A percentile compares a stretch with the other conserved stretches of the same genome.
Evolutionary conservation across 2,329 filamentous ascomycete species (phyloP).

Genomic region (Diaporthe nobilis): DNA sequence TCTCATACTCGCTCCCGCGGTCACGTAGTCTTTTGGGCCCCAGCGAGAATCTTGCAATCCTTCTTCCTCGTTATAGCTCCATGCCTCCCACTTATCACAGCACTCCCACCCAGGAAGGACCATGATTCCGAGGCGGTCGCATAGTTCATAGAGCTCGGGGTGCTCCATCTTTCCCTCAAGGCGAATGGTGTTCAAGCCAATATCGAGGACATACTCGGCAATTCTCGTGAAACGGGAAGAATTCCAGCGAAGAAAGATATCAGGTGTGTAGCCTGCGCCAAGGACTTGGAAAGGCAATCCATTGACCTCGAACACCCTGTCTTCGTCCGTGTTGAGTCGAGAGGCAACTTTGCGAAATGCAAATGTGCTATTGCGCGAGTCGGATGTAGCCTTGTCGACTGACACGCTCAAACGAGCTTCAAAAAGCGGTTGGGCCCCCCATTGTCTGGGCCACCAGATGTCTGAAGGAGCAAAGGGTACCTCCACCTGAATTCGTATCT

Average conservation of each 20-base stretch:
- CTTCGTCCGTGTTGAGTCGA: conserved; percentile 64
- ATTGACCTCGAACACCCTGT: conserved; percentile 70
- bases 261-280: conserved; percentile 72
- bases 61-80: conserved; percentile 70
- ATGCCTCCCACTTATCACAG: conserved; percentile 78
- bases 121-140: conserved; percentile 73
- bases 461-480: conserved; percentile 40
- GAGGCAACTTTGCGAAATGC: conserved; percentile 70
- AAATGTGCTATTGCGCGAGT: conserved; percentile 56
- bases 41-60: conserved; percentile 54
- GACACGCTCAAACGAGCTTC: conserved; percentile 48
- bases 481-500: conserved; percentile 3
- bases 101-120: conserved; percentile 76
- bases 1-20: conserved; percentile 67
- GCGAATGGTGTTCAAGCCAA: conserved; percentile 74
- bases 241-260: conserved; percentile 74
- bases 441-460: conserved; percentile 74
- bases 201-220: conserved; percentile 68
- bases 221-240: conserved; percentile 61
- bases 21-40: conserved; percentile 67
- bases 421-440: conserved; percentile 64
- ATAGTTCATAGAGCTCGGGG: conserved; percentile 70
- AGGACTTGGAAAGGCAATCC: conserved; percentile 70
- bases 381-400: conserved; percentile 48
- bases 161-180: conserved; percentile 77